A percentile compares a stretch with the other conserved stretches of the same genome.
Conservation (phyloP, 345 rosid species). For the Mangifera indica region DNA sequence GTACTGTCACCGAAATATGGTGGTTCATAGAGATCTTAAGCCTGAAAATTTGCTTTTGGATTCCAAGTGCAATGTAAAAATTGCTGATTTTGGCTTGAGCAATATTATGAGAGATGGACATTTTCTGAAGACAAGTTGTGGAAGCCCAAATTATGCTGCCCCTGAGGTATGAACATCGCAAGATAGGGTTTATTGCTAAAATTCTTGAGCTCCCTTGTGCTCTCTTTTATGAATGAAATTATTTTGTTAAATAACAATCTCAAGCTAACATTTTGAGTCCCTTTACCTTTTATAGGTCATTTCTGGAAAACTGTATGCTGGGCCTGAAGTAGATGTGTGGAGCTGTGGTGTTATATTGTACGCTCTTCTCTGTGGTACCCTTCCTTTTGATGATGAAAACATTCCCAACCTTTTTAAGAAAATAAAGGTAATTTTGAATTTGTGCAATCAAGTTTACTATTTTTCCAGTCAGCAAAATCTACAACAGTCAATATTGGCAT, state of each 20-base stretch:
- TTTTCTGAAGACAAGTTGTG: constrained; percentile 90
- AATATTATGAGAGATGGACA: constrained; percentile 95
- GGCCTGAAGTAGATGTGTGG: constrained; percentile 99
- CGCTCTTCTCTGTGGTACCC: constrained; percentile 92
- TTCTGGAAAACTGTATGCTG: constrained; percentile 84
- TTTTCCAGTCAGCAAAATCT: background rate
- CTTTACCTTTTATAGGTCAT: constrained; percentile 54
- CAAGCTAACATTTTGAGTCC: constrained; percentile 1
- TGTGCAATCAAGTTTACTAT: background rate
- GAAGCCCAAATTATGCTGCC: constrained; percentile 98
- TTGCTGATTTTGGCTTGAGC: constrained; percentile 98
- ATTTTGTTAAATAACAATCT: constrained; percentile 4
- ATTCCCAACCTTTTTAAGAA: constrained; percentile 86
- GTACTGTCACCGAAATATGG: constrained; percentile 90
- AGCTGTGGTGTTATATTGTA: constrained; percentile 97
- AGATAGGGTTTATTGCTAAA: constrained; percentile 9
- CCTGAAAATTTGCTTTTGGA: constrained; percentile 94
- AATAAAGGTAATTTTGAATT: constrained; percentile 58
- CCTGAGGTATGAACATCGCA: constrained; percentile 55
- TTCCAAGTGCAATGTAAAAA: constrained; percentile 85
- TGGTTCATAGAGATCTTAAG: constrained; percentile 94
- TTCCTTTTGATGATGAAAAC: constrained; percentile 95
- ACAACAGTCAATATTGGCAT: background rate
- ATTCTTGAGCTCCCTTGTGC: background rate
- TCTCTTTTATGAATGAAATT: background rate